These are phyloP conservation scores for Paramecium biaurelia DNA, from an alignment of 73 alveolate genomes.

Conservation along the genomic window DNA sequence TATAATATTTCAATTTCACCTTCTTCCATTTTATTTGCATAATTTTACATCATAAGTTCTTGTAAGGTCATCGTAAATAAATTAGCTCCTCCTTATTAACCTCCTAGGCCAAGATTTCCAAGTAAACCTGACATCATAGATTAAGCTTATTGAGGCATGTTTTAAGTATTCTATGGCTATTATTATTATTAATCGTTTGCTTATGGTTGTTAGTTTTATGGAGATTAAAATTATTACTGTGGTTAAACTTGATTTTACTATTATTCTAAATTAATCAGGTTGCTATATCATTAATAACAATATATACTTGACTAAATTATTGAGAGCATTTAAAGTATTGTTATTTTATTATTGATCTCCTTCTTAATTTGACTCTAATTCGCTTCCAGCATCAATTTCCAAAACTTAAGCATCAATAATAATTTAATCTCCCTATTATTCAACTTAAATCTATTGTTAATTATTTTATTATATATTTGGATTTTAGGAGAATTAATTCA, in stretches of 20 bases:
- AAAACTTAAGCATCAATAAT: neutral
- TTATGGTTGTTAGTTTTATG: neutral
- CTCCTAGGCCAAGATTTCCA: neutral
- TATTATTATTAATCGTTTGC: neutral
- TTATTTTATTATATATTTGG: neutral
- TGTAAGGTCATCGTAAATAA: neutral
- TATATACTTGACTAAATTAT: neutral
- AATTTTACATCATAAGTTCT: slow-evolving; percentile 15
- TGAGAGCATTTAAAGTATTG: neutral
- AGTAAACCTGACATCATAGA: neutral
- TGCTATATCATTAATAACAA: neutral
- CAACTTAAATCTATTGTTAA: neutral
- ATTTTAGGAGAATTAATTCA: neutral
- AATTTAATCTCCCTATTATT: neutral
- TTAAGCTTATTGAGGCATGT: neutral
- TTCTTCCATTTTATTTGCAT: slow-evolving; percentile 34
- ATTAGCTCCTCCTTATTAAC: slow-evolving; percentile 15
- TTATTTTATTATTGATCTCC: neutral
- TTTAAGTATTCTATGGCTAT: neutral
- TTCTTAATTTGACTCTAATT: neutral
- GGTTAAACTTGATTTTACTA: neutral
- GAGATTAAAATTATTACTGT: neutral
- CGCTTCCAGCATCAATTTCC: neutral
- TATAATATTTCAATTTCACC: slow-evolving; percentile 34
- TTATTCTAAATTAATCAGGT: neutral